Evolutionary conservation across 208 protist genomes (phyloP).

Genomic region (Leishmania guyanensis): DNA sequence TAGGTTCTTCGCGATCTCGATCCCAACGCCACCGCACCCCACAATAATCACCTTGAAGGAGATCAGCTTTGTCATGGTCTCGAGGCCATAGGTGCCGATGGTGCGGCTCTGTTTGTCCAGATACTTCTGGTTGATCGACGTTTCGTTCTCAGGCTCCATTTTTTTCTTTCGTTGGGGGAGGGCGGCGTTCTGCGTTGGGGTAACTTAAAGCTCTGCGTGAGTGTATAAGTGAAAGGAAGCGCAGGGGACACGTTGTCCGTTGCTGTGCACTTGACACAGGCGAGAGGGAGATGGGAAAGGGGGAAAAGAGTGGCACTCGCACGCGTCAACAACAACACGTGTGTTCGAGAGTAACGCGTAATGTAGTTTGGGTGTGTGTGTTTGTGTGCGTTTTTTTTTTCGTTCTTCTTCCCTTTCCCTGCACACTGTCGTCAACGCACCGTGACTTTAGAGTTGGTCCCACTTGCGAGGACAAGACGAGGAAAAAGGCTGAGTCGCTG

Average conservation of each 20-base stretch:
- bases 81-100: conserved; percentile 91
- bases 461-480: neutral
- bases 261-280: neutral
- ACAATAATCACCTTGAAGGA: conserved; percentile 91
- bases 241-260: neutral
- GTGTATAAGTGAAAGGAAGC: neutral
- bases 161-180: neutral
- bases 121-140: conserved; percentile 77
- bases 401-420: neutral
- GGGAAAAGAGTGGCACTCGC: neutral
- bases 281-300: neutral
- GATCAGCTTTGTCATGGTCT: conserved; percentile 92
- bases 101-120: conserved; percentile 93
- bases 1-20: conserved; percentile 94
- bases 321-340: neutral
- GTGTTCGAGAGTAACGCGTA: neutral
- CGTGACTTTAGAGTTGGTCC: neutral
- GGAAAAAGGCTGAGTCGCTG: no score
- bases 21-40: conserved; percentile 88
- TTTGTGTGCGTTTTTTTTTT: no score
- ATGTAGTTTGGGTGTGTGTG: no score
- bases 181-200: neutral
- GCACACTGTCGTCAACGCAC: neutral
- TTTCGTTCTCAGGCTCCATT: conserved; percentile 27
- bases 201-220: neutral